A percentile compares a stretch with the other conserved stretches of the same genome.
Evolutionary conservation across 2,329 filamentous ascomycete genomes (phyloP).

Genomic region (Balansia obtecta): DNA sequence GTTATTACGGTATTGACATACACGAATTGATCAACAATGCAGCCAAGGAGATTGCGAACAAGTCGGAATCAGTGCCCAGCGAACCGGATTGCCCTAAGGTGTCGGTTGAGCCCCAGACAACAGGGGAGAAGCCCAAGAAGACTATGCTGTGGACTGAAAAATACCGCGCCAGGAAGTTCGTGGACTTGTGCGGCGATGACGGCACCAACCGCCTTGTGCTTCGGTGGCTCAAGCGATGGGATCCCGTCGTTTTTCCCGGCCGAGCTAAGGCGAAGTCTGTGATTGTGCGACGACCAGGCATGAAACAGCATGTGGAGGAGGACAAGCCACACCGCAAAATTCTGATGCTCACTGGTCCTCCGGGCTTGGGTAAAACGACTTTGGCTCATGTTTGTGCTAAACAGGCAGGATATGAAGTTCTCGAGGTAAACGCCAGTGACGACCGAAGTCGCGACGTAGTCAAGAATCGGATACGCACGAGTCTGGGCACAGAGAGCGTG

Average conservation of each 20-base stretch:
- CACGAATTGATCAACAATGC: constrained; percentile 68
- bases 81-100: constrained; percentile 23
- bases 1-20: constrained; percentile 89
- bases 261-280: constrained; percentile 46
- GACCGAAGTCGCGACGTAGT: constrained; percentile 85
- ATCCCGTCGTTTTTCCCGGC: constrained; percentile 80
- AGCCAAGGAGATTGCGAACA: constrained; percentile 41
- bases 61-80: constrained; percentile 12
- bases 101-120: constrained; percentile 27
- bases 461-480: constrained; percentile 80
- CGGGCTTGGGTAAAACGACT: constrained; percentile 91
- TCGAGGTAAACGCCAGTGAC: constrained; percentile 97
- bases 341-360: constrained; percentile 78
- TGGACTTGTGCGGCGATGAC: constrained; percentile 89
- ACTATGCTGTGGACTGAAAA: constrained; percentile 90
- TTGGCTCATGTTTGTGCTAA: constrained; percentile 89
- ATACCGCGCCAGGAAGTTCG: constrained; percentile 83
- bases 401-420: constrained; percentile 90
- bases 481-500: constrained; percentile 87
- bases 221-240: constrained; percentile 91
- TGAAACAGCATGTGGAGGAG: constrained; percentile 38
- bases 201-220: constrained; percentile 82
- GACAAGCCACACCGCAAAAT: constrained; percentile 80
- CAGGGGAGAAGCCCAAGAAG: constrained; percentile 29
- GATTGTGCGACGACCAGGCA: constrained; percentile 27